Conservation (phyloP, 208 protist species). For the Novymonas esmeraldas region DNA sequence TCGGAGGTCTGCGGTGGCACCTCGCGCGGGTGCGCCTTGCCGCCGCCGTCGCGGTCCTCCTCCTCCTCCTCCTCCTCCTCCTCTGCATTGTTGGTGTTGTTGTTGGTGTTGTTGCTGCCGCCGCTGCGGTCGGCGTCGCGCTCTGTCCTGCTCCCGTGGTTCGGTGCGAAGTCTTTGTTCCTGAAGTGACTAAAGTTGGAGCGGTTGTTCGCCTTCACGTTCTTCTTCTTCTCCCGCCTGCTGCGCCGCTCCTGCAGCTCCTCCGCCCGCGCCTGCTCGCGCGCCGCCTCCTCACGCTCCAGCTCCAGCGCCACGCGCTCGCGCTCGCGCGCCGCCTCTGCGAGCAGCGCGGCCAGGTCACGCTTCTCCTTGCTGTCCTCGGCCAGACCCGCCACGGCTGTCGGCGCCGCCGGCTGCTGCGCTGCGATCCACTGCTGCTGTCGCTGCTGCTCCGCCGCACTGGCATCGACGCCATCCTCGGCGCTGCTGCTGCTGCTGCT, state of each 20-base stretch:
- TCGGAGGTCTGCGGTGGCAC: background rate
- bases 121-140: background rate
- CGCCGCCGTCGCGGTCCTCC: background rate
- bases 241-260: conserved; percentile 30
- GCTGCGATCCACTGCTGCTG: conserved; percentile 12
- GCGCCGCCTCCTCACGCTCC: conserved; percentile 29
- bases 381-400: conserved; percentile 7
- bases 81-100: background rate
- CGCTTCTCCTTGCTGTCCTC: conserved; percentile 26
- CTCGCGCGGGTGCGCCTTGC: background rate
- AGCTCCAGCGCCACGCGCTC: conserved; percentile 38
- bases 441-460: background rate
- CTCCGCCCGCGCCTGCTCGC: conserved; percentile 25
- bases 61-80: background rate
- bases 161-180: conserved; percentile 86
- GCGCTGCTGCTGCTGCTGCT: background rate
- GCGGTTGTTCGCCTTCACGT: conserved; percentile 89
- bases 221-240: conserved; percentile 75
- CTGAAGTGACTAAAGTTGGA: conserved; percentile 88
- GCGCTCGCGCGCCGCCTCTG: conserved; percentile 42
- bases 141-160: conserved; percentile 8
- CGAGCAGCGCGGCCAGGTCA: conserved; percentile 54
- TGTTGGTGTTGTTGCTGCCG: background rate
- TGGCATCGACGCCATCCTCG: background rate
- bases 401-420: conserved; percentile 23